Base-by-base conservation (phyloP, 768 basidiomycete species). In the Hydnomerulius pinastri region DNA sequence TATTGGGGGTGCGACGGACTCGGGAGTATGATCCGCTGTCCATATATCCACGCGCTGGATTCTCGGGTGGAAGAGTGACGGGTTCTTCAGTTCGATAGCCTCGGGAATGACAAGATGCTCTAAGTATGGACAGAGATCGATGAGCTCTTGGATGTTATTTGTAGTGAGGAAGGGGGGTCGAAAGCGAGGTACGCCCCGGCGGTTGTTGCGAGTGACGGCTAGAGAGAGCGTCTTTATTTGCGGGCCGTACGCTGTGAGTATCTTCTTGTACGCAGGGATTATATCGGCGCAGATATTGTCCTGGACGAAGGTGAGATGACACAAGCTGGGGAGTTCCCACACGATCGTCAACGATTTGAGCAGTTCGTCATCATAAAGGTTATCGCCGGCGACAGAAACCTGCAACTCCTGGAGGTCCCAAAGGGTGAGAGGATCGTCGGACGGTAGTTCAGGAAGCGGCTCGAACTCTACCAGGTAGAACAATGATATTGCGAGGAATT, bases 21-120 rank as follows among this genome's bases (percentile, higher is more conserved):
- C 15, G 37, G 15, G 37, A 2, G n/a, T 24, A n/a, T 51, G 21
- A 20, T 21, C 15, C 35, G 20, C n/a, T 27, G 15, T 47, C 50
- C 50, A 48, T 21, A 48, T 48, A 32, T 48, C 46, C 11, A 48
- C 24, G 32, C 38, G 30, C 12, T 29, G 47, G n/a, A 51, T 9
- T 17, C 4, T 25, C 10, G 23, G 21, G 24, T 51, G 50, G 6
- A 18, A 51, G 17, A 51, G 20, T 15, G 18, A 2, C 13, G 4
- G 15, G 13, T 36, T 7, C 8, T 38, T 23, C 2, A n/a, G 9
- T 10, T 11, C 37, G 29, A 20, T 33, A 18, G 46, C n/a, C n/a
- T n/a, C 17, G 27, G 21, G 18, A 25, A 30, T 13, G 21, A 25
- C 20, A 23, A 51, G 36, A 21, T 51, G 47, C 21, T 48, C 29